phyloP scores from a whole-genome alignment of 352 stramenopile species.

The Globisporangium irregulare region DNA sequence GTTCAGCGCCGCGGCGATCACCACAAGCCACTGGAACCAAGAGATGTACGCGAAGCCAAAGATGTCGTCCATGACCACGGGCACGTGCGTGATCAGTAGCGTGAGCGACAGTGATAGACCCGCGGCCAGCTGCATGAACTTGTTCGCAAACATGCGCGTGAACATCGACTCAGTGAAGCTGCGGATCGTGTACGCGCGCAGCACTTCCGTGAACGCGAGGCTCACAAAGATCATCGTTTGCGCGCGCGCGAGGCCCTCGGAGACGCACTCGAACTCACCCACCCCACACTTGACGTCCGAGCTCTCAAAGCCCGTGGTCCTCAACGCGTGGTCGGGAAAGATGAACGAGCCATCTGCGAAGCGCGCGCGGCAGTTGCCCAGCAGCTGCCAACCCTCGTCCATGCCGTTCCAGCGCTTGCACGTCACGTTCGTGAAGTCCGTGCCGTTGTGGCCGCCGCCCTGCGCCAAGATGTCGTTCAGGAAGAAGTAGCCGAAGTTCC shows the following conservation, averaged over 20 bases:
- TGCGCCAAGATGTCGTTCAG: constrained; percentile 47
- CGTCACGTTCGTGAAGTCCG: constrained; percentile 56
- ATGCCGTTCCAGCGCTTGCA: constrained; percentile 53
- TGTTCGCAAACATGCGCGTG: constrained; percentile 60
- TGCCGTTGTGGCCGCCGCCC: constrained; percentile 36
- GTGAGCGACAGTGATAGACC: constrained; percentile 48
- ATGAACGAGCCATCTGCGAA: constrained; percentile 44
- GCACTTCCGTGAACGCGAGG: constrained; percentile 67
- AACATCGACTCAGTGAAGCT: constrained; percentile 70
- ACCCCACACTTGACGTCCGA: constrained; percentile 47
- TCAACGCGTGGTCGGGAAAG: constrained; percentile 40
- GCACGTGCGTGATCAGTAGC: constrained; percentile 38
- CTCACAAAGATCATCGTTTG: constrained; percentile 78
- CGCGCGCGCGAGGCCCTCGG: constrained; percentile 48
- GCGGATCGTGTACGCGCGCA: constrained; percentile 75
- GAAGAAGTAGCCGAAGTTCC: constrained; percentile 60
- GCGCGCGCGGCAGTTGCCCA: constrained; percentile 52
- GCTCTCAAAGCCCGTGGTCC: constrained; percentile 32
- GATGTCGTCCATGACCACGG: constrained; percentile 42
- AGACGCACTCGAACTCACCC: constrained; percentile 58
- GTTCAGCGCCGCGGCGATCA: constrained; percentile 27
- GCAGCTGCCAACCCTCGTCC: constrained; percentile 42
- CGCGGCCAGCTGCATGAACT: constrained; percentile 56
- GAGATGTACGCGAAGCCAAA: constrained; percentile 52
- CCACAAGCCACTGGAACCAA: constrained; percentile 42